A percentile compares a stretch with the other conserved stretches of the same genome.
Conservation (phyloP, 768 basidiomycete genomes). For the Termitomyces sp. region DNA sequence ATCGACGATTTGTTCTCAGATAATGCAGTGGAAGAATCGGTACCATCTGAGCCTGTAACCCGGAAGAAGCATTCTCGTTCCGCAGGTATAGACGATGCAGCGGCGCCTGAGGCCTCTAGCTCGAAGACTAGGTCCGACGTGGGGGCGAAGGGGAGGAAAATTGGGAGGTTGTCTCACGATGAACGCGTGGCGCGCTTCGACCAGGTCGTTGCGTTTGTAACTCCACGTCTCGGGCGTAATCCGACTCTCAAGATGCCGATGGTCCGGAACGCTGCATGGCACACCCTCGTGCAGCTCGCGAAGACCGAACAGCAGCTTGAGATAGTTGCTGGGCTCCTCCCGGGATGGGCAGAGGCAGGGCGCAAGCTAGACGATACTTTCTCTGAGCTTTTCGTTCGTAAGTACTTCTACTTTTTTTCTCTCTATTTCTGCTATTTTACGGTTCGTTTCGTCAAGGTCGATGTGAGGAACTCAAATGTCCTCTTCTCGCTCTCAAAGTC, state of each 20-base stretch:
- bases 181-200: slow-evolving; percentile 1
- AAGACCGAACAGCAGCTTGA: slow-evolving; percentile 43
- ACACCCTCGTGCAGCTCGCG: slow-evolving; percentile 40
- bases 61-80: background rate
- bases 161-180: background rate
- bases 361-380: slow-evolving; percentile 32
- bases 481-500: slow-evolving; percentile 50
- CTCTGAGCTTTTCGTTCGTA: slow-evolving; percentile 49
- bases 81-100: background rate
- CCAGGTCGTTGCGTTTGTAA: background rate
- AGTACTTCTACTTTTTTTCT: slow-evolving; percentile 19
- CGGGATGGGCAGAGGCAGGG: slow-evolving; percentile 10
- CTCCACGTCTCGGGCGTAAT: background rate
- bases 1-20: slow-evolving; percentile 12
- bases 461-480: slow-evolving; percentile 51
- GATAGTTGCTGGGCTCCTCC: slow-evolving; percentile 21
- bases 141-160: background rate
- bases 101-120: background rate
- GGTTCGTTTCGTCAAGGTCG: slow-evolving; percentile 37
- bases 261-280: slow-evolving; percentile 42
- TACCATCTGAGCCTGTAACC: background rate
- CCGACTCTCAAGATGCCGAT: background rate
- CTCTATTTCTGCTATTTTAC: background rate
- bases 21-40: slow-evolving; percentile 1
- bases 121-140: background rate